These are phyloP conservation scores for Saccharomycopsis malanga DNA, from an alignment of 805 yeast species.

Conservation along the genomic window DNA sequence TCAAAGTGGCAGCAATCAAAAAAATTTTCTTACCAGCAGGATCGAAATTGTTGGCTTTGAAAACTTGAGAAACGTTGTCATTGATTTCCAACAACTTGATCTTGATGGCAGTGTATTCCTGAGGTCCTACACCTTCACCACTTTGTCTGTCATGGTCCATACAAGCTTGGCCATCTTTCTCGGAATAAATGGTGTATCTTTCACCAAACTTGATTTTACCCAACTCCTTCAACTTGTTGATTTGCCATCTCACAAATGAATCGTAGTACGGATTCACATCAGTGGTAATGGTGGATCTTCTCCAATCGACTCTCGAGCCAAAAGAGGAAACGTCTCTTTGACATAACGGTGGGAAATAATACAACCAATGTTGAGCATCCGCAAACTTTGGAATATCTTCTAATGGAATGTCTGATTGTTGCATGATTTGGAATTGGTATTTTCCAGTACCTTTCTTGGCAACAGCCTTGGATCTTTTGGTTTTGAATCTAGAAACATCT, in stretches of 20 bases:
- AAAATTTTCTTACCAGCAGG: slow-evolving; percentile 57
- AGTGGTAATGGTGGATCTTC: slow-evolving; percentile 92
- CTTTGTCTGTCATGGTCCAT: slow-evolving; percentile 98
- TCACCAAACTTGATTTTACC: slow-evolving; percentile 97
- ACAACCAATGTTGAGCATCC: slow-evolving; percentile 86
- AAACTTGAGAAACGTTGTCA: slow-evolving; percentile 45
- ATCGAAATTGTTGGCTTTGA: slow-evolving; percentile 38
- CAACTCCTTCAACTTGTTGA: slow-evolving; percentile 73
- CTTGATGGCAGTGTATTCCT: slow-evolving; percentile 92
- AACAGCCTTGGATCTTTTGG: slow-evolving; percentile 88
- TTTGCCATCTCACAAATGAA: slow-evolving; percentile 93
- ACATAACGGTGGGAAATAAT: slow-evolving; percentile 86
- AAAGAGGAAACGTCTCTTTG: slow-evolving; percentile 69
- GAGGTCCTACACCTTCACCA: slow-evolving; percentile 96
- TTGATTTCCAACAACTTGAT: slow-evolving; percentile 62
- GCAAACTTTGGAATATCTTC: slow-evolving; percentile 85
- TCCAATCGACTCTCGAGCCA: slow-evolving; percentile 97
- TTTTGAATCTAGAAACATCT: slow-evolving; percentile 85
- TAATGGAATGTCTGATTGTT: slow-evolving; percentile 80
- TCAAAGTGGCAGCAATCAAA: slow-evolving; percentile 91
- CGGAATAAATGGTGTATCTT: slow-evolving; percentile 94
- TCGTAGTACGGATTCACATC: slow-evolving; percentile 94
- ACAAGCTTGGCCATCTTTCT: slow-evolving; percentile 98
- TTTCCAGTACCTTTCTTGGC: slow-evolving; percentile 93
- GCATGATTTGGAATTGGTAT: slow-evolving; percentile 94